Percentiles rank a stretch among this genome's conserved stretches.
phyloP scores from a whole-genome alignment of 352 stramenopile species.

The Phytophthora pisi region DNA sequence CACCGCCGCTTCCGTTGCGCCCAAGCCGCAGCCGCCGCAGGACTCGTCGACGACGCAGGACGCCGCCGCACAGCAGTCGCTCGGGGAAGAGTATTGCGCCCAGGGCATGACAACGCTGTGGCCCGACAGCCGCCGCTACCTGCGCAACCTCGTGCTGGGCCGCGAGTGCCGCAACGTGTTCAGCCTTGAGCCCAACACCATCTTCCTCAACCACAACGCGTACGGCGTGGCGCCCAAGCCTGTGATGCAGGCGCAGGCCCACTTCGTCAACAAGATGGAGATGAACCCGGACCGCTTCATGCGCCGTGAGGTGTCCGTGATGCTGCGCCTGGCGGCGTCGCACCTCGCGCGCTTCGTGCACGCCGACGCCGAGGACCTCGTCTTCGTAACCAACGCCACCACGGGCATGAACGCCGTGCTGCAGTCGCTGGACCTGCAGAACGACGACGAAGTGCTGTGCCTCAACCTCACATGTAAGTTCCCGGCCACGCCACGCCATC shows the following conservation, averaged over 20 bases:
- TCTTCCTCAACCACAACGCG: constrained; percentile 87
- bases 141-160: constrained; percentile 68
- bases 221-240: constrained; percentile 77
- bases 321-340: constrained; percentile 67
- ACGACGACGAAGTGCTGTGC: constrained; percentile 88
- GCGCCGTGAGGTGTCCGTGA: constrained; percentile 59
- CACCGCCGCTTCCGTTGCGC: background rate
- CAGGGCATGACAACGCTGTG: constrained; percentile 75
- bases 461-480: constrained; percentile 83
- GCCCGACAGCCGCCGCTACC: constrained; percentile 61
- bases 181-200: constrained; percentile 77
- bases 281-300: constrained; percentile 88
- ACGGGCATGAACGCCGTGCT: constrained; percentile 87
- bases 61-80: constrained; percentile 6
- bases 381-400: constrained; percentile 88
- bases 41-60: constrained; percentile 29
- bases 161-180: constrained; percentile 76
- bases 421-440: constrained; percentile 84
- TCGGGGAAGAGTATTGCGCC: constrained; percentile 1
- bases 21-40: constrained; percentile 17
- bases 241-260: constrained; percentile 81
- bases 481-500: constrained; percentile 13
- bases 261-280: constrained; percentile 90
- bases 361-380: constrained; percentile 76
- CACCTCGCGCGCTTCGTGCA: constrained; percentile 75